These are phyloP conservation scores for Azolla pinnata DNA, from an alignment of 75 land plant species.

Conservation along the genomic window DNA sequence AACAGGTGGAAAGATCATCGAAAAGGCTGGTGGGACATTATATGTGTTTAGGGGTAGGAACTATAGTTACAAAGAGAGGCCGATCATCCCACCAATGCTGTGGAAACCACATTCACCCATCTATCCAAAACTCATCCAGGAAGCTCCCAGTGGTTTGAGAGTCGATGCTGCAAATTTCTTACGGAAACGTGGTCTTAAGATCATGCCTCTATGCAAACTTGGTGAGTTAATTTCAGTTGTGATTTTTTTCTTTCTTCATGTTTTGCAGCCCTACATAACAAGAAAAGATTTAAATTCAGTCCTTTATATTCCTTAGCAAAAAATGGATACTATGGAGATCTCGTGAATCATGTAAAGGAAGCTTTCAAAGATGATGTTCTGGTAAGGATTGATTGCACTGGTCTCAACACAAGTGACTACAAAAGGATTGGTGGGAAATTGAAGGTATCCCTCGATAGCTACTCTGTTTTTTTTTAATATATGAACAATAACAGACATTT, in stretches of 20 bases:
- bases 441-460: conserved; percentile 30
- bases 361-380: conserved; percentile 66
- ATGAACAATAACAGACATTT: not conserved
- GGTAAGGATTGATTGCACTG: conserved; percentile 63
- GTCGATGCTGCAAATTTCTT: conserved; percentile 45
- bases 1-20: conserved; percentile 68
- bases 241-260: not conserved
- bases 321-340: conserved; percentile 79
- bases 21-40: conserved; percentile 50
- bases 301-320: conserved; percentile 32
- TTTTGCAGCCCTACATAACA: not conserved
- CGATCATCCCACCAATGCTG: conserved; percentile 59
- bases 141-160: conserved; percentile 63
- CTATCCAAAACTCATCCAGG: conserved; percentile 64
- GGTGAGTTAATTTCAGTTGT: conserved; percentile 17
- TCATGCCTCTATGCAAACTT: conserved; percentile 53
- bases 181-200: conserved; percentile 39
- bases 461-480: not conserved
- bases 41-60: conserved; percentile 75
- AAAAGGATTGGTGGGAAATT: conserved; percentile 82
- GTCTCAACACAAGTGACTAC: conserved; percentile 55
- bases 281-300: not conserved
- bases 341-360: conserved; percentile 55
- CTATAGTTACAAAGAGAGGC: conserved; percentile 43
- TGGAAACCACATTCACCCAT: conserved; percentile 80